Conservation (phyloP, 768 basidiomycete genomes). For the Saitozyma sp. region DNA sequence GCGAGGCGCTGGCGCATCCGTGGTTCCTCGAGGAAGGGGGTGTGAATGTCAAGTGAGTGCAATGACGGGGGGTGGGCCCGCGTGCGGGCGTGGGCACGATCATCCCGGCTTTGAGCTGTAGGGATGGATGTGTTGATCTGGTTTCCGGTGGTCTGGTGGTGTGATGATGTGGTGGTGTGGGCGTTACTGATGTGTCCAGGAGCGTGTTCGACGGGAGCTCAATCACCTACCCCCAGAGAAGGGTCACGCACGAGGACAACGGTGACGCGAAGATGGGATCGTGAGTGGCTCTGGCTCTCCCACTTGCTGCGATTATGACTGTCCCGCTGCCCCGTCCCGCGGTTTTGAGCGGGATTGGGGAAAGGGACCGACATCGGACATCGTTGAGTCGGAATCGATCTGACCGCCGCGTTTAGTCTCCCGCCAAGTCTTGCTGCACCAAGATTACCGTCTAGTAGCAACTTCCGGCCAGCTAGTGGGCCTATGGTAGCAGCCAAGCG, state of each 20-base stretch:
- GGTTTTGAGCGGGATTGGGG: background rate
- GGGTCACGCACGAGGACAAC: slow-evolving; percentile 85
- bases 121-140: too few species aligned
- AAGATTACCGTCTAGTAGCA: slow-evolving; percentile 41
- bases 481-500: slow-evolving; percentile 18
- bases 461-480: slow-evolving; percentile 37
- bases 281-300: slow-evolving; percentile 23
- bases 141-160: too few species aligned
- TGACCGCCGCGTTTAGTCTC: slow-evolving; percentile 18
- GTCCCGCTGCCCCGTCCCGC: background rate
- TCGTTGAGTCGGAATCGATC: background rate
- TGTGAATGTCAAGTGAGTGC: slow-evolving; percentile 77
- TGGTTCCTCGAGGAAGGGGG: slow-evolving; percentile 93
- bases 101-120: too few species aligned
- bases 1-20: slow-evolving; percentile 74
- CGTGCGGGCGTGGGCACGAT: too few species aligned
- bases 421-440: slow-evolving; percentile 39
- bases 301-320: background rate
- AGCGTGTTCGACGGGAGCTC: slow-evolving; percentile 75
- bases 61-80: too few species aligned
- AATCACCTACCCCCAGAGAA: slow-evolving; percentile 73
- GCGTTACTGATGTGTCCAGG: slow-evolving; percentile 4
- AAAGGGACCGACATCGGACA: background rate
- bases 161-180: background rate
- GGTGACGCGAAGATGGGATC: slow-evolving; percentile 53